Evolutionary conservation across 1,284 basidiomycete species (phyloP).

Genomic region (Cryptococcus wingfieldii): DNA sequence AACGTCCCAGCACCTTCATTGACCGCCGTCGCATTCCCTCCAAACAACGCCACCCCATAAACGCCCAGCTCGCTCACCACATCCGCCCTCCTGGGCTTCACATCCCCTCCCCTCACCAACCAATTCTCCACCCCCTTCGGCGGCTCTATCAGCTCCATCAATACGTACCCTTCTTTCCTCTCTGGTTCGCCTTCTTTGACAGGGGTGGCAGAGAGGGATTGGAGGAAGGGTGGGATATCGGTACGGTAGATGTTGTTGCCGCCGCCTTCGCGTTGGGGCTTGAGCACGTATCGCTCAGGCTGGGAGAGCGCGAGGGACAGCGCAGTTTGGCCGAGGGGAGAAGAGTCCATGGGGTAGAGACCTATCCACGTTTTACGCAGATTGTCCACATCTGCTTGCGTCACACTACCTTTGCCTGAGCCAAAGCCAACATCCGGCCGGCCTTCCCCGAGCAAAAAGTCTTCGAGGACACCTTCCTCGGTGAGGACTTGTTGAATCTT

Average conservation of each 20-base stretch:
- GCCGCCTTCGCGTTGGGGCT: slow-evolving; percentile 94
- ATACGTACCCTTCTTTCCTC: slow-evolving; percentile 68
- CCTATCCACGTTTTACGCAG: slow-evolving; percentile 69
- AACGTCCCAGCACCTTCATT: slow-evolving; percentile 77
- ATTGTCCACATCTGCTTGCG: slow-evolving; percentile 52
- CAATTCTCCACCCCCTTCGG: slow-evolving; percentile 65
- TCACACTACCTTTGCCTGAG: slow-evolving; percentile 48
- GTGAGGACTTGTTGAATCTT: slow-evolving; percentile 91
- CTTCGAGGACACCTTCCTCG: slow-evolving; percentile 66
- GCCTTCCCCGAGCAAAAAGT: slow-evolving; percentile 55
- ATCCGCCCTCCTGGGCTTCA: slow-evolving; percentile 55
- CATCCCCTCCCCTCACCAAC: slow-evolving; percentile 59
- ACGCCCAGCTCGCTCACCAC: slow-evolving; percentile 89
- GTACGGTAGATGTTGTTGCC: slow-evolving; percentile 92
- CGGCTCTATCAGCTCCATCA: slow-evolving; percentile 84
- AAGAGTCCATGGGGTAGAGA: slow-evolving; percentile 62
- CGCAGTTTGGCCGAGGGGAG: slow-evolving; percentile 51
- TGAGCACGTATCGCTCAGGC: slow-evolving; percentile 69
- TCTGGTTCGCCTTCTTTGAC: slow-evolving; percentile 20
- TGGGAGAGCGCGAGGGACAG: slow-evolving; percentile 56
- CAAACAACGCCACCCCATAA: slow-evolving; percentile 83
- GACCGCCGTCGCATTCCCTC: slow-evolving; percentile 44
- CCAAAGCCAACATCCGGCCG: slow-evolving; percentile 44
- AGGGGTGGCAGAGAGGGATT: slow-evolving; percentile 58
- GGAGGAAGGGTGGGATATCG: slow-evolving; percentile 74